Base-by-base conservation (phyloP, 768 basidiomycete genomes). In the Hericium rajendrae region DNA sequence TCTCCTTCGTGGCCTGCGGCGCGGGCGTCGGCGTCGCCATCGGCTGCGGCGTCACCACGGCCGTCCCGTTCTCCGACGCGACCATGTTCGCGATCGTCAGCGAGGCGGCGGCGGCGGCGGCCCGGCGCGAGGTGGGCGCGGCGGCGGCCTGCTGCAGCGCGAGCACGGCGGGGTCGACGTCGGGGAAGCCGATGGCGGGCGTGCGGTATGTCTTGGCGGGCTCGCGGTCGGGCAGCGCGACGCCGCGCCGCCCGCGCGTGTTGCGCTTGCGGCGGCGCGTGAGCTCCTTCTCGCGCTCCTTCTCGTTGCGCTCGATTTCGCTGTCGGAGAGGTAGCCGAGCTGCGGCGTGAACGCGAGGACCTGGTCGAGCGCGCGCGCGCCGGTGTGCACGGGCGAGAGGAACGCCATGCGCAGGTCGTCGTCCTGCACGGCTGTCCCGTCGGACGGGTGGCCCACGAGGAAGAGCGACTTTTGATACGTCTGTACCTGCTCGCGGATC, bases 401-500 rank as follows among this genome's bases (percentile, higher is more conserved):
- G 77, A 98, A 91, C 8, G 93, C 84, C 69, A 84, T 81, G 46
- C 90, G 85, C 28, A 99, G 82, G 56, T 99, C 97, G 56, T 97
- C 94, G 65, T 98, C 94, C 64, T 83, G 83, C 8, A 95, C 78
- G 8, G 77, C 68, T 0, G 84, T 79, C 2, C 91, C 90, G 63
- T 93, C 89, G 5, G 86, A 82, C 3, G 88, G 83, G 67, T 95
- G 91, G 1, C 93, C 91, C 55, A 94, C 83, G 38, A 95, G 80
- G 78, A 91, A 90, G 16, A 97, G 80, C 0, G 91, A 94, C 68
- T 94, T 92, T 69, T 91, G 87, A 73, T 93, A 93, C 2, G 86
- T 82, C 59, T 94, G 86, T 6, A 94, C 81, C 74, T 99, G 97
- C 69, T 99, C 97, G 32, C 95, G 84, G 64, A 98, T 98, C 20